These are phyloP conservation scores for Rhizodiscina lignyota DNA, from an alignment of 495 filamentous ascomycete species.

Conservation along the genomic window DNA sequence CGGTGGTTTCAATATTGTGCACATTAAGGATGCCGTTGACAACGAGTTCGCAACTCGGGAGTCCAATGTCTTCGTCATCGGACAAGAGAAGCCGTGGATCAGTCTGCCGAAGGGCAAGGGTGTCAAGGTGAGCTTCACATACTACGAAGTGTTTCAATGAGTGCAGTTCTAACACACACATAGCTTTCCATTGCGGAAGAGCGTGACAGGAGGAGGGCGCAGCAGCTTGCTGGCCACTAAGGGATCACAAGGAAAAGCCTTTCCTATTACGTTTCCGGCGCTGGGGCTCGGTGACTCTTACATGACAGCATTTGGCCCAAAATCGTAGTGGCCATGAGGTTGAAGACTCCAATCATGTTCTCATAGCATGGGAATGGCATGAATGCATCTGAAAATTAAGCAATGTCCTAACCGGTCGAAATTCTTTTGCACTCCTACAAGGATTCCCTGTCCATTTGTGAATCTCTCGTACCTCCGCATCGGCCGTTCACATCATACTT, in stretches of 20 bases:
- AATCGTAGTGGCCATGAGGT: too few species aligned
- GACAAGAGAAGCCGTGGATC: conserved; percentile 94
- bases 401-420: too few species aligned
- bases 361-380: too few species aligned
- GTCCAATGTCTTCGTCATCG: conserved; percentile 97
- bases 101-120: conserved; percentile 98
- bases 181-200: conserved; percentile 92
- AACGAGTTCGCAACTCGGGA: conserved; percentile 98
- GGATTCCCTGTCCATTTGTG: too few species aligned
- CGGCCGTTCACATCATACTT: too few species aligned
- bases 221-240: conserved; percentile 50
- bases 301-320: too few species aligned
- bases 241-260: background rate
- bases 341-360: too few species aligned
- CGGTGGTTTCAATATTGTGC: conserved; percentile 98
- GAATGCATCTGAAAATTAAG: too few species aligned
- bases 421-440: too few species aligned
- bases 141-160: background rate
- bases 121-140: conserved; percentile 61
- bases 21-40: conserved; percentile 98
- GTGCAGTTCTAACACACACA: conserved; percentile 1
- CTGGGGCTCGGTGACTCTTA: too few species aligned
- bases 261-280: conserved; percentile 2
- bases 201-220: conserved; percentile 84
- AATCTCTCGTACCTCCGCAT: too few species aligned